Evolutionary conservation across 139 green algal genomes (phyloP), one percentile per base, ranked within the genome.

Genomic region (Zygnema circumcarinatum): DNA sequence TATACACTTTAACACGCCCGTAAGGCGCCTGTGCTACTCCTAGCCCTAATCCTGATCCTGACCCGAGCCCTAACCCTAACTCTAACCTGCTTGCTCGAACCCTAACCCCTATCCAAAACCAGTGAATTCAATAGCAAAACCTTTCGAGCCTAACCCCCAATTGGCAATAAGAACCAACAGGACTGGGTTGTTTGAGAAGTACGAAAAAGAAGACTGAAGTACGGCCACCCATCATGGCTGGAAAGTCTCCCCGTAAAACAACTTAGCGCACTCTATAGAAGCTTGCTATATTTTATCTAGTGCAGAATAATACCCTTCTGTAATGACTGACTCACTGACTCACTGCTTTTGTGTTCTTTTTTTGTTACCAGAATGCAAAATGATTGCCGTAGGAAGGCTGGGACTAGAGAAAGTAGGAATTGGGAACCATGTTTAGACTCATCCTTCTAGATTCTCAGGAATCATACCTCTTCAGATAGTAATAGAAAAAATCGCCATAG

Each of bases 401-500:
- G 16, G 69, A 41, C 16, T 3, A 52, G 35, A 78, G 16, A 74
- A 83, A 78, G 16, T 42, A 41, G 35, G 11, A 41, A 53, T 39
- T 40, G 69, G 11, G 36, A 53, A 36, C 7, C 7, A 62, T 83
- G 21, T 47, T 3, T 68, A 25, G n/a, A 42, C 33, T 74, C 33
- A 38, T 3, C 2, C 3, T 2, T 75, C 2, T 75, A 42, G 3
- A 40, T 21, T 52, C 11, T 52, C 2, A 47, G 29, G 38, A 41
- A 40, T 73, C 81, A 53, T 67, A 93, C 88, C 87, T 93, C 62
- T 92, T 54, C 1, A 95, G 81, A 78, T 98, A 96, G 88, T 99
- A 99, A 88, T 98, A 99, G 93, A 99, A 99, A 88, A 98, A 98
- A 92, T 99, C 97, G n/a, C 92, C 92, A 90, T 99, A 99, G 0